Evolutionary conservation across 768 basidiomycete species (phyloP).

Genomic region (Xerocomellus amylosporus): DNA sequence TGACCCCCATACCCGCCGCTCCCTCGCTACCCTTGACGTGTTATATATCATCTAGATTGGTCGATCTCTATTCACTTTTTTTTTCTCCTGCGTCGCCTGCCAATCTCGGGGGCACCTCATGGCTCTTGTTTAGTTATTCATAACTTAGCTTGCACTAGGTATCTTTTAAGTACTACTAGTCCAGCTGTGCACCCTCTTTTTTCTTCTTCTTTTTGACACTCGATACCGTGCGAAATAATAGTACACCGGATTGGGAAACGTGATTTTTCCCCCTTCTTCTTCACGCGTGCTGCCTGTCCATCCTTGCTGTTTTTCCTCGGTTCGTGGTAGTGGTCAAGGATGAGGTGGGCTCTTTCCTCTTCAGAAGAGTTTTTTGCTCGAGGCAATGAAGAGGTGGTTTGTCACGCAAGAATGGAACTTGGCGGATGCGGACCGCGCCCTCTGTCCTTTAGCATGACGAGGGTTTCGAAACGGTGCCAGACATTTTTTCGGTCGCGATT

Average conservation of each 20-base stretch:
- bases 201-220: not conserved
- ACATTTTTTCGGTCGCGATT: slow-evolving; percentile 4
- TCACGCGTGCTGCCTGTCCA: slow-evolving; percentile 18
- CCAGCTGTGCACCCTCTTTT: not conserved
- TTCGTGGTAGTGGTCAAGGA: slow-evolving; percentile 7
- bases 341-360: slow-evolving; percentile 27
- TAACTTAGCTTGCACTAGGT: slow-evolving; percentile 17
- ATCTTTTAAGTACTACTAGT: not conserved
- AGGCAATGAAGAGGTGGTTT: slow-evolving; percentile 33
- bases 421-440: slow-evolving; percentile 4
- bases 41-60: not conserved
- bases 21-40: not conserved
- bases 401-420: slow-evolving; percentile 20
- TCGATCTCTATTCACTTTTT: slow-evolving; percentile 3
- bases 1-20: slow-evolving; percentile 9
- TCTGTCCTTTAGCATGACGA: not conserved
- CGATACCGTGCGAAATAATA: slow-evolving; percentile 13
- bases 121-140: slow-evolving; percentile 24
- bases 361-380: slow-evolving; percentile 20
- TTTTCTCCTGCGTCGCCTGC: not conserved
- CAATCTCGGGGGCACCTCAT: not conserved
- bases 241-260: not conserved
- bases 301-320: slow-evolving; percentile 14
- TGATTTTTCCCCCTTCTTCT: not conserved
- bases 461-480: slow-evolving; percentile 15